Evolutionary conservation across 2,329 filamentous ascomycete genomes (phyloP).

Genomic region (Penicillium sp.): DNA sequence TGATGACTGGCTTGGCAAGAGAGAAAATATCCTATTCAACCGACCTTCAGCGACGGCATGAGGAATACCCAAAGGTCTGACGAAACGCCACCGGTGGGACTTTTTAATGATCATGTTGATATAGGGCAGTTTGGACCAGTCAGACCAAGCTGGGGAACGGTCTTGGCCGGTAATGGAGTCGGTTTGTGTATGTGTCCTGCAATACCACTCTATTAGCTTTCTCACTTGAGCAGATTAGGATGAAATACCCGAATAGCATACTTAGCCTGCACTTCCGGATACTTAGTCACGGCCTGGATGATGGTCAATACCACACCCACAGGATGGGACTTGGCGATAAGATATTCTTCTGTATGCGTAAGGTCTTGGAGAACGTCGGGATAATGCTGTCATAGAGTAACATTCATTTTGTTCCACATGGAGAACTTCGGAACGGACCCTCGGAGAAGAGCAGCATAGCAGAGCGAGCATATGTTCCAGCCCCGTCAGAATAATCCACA

Average conservation of each 20-base stretch:
- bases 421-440: too few species aligned
- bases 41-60: neutral
- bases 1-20: neutral
- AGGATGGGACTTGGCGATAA: too few species aligned
- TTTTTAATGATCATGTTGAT: neutral
- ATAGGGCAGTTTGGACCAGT: neutral
- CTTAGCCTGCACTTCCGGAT: neutral
- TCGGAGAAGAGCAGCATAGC: too few species aligned
- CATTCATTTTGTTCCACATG: too few species aligned
- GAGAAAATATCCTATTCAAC: neutral
- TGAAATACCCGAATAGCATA: neutral
- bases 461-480: too few species aligned
- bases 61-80: neutral
- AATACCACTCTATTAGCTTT: neutral
- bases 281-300: conserved; percentile 3
- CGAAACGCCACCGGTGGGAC: neutral
- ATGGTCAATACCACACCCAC: neutral
- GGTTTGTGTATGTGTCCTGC: neutral
- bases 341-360: too few species aligned
- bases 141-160: neutral
- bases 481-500: too few species aligned
- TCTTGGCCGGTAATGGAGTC: neutral
- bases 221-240: neutral
- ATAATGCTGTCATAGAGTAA: too few species aligned
- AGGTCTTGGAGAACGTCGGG: too few species aligned